A percentile compares a stretch with the other conserved stretches of the same genome.
Conservation (phyloP, 495 filamentous ascomycete species). For the Pyrenopolyporus hunteri region DNA sequence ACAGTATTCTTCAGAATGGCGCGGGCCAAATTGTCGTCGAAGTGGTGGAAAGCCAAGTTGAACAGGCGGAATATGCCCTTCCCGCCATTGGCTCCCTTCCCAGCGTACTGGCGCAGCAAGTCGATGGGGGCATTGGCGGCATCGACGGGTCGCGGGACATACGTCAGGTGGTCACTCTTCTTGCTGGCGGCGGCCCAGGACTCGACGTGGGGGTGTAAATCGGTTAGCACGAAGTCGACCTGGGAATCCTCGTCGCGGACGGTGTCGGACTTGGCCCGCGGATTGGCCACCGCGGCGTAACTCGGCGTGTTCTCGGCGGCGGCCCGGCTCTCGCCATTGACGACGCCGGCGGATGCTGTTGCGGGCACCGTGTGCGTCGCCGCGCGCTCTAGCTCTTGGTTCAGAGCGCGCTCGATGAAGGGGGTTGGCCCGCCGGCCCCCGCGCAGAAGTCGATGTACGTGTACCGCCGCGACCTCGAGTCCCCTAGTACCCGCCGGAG, state of each 20-base stretch:
- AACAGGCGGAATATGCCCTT: conserved; percentile 67
- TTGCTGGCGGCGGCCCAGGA: conserved; percentile 63
- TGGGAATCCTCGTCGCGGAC: conserved; percentile 12
- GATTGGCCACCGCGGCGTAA: conserved; percentile 36
- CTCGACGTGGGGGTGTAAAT: conserved; percentile 68
- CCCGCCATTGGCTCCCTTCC: conserved; percentile 40
- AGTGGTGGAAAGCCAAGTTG: conserved; percentile 79
- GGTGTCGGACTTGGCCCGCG: conserved; percentile 17
- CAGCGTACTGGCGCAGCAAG: conserved; percentile 46
- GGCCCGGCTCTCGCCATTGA: conserved; percentile 39
- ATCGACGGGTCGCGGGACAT: conserved; percentile 64
- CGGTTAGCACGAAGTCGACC: conserved; percentile 70
- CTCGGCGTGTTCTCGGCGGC: conserved; percentile 27
- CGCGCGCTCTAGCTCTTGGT: conserved; percentile 12
- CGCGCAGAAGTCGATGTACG: conserved; percentile 76
- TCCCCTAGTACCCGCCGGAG: conserved; percentile 50
- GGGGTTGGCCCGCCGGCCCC: conserved; percentile 74
- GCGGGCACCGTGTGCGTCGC: conserved; percentile 1
- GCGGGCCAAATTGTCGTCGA: conserved; percentile 64
- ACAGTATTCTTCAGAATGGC: conserved; percentile 67
- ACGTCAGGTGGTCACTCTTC: conserved; percentile 58
- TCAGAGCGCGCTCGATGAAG: conserved; percentile 57
- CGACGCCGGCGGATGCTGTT: conserved; percentile 22
- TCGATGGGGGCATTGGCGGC: conserved; percentile 59
- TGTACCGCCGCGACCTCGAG: conserved; percentile 53